Conservation (phyloP, 2,329 filamentous ascomycete genomes). For the Didymella segeticola region DNA sequence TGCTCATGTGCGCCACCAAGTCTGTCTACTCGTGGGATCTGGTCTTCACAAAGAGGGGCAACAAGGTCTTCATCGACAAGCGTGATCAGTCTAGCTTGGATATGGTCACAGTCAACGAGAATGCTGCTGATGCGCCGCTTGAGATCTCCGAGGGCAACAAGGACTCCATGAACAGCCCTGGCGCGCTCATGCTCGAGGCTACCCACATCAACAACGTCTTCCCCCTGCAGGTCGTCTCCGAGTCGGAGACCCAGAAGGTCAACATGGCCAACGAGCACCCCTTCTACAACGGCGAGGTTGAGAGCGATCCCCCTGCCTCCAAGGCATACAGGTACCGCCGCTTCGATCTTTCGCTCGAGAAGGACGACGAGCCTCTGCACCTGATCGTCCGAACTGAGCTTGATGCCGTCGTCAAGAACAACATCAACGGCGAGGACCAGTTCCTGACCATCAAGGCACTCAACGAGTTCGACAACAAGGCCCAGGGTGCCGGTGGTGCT, state of each 20-base stretch:
- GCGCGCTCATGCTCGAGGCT: conserved; percentile 90
- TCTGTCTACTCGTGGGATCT: conserved; percentile 99
- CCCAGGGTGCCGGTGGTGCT: conserved; percentile 90
- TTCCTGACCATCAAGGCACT: conserved; percentile 91
- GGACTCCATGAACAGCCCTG: conserved; percentile 93
- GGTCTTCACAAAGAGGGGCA: conserved; percentile 87
- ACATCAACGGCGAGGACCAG: conserved; percentile 89
- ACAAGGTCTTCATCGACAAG: conserved; percentile 99
- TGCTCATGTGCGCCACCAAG: conserved; percentile 98
- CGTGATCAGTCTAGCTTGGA: conserved; percentile 92
- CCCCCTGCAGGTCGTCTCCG: conserved; percentile 89
- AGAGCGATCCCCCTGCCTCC: conserved; percentile 90
- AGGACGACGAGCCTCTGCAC: conserved; percentile 90
- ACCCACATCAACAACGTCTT: conserved; percentile 99
- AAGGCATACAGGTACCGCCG: conserved; percentile 99
- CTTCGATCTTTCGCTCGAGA: conserved; percentile 91
- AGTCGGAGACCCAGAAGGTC: conserved; percentile 78
- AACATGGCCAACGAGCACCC: conserved; percentile 90
- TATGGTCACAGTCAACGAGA: conserved; percentile 99
- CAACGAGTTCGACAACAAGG: conserved; percentile 99
- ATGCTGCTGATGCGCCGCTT: conserved; percentile 91
- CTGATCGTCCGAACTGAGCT: conserved; percentile 93
- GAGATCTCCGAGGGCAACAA: conserved; percentile 92
- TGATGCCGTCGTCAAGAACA: conserved; percentile 95
- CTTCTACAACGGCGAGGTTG: conserved; percentile 94